Evolutionary conservation across 2,329 filamentous ascomycete genomes (phyloP).

Genomic region (Colletotrichum gloeosporioides): DNA sequence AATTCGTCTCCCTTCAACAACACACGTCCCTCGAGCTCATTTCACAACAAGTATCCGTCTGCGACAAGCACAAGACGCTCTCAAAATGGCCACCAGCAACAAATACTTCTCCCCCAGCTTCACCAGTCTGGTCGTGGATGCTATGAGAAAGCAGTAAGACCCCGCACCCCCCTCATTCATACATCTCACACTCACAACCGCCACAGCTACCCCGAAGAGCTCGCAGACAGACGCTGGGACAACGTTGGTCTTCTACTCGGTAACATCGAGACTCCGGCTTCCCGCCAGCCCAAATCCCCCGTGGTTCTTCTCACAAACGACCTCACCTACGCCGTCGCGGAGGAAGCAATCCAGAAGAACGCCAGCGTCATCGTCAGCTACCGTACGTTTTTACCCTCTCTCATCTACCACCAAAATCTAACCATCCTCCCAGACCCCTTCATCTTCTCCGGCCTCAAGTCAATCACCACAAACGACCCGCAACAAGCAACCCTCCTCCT

Average conservation of each 20-base stretch:
- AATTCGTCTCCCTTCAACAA: neutral
- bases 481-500: slow-evolving; percentile 87
- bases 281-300: slow-evolving; percentile 30
- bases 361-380: slow-evolving; percentile 88
- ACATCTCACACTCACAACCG: neutral
- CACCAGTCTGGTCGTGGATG: slow-evolving; percentile 69
- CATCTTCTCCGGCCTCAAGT: slow-evolving; percentile 93
- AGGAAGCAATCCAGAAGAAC: slow-evolving; percentile 82
- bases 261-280: slow-evolving; percentile 40
- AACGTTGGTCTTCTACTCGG: slow-evolving; percentile 85
- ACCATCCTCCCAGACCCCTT: slow-evolving; percentile 74
- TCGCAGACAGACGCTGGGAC: slow-evolving; percentile 92
- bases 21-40: neutral
- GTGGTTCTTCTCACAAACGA: slow-evolving; percentile 76
- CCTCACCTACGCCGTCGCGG: slow-evolving; percentile 84
- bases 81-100: slow-evolving; percentile 2
- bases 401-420: neutral
- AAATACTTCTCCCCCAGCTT: slow-evolving; percentile 38
- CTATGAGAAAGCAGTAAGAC: slow-evolving; percentile 80
- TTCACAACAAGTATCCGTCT: neutral
- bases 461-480: slow-evolving; percentile 80
- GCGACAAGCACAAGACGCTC: neutral
- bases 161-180: neutral
- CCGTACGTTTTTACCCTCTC: slow-evolving; percentile 54
- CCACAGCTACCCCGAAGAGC: slow-evolving; percentile 80